These are phyloP conservation scores for Metschnikowia koreensis DNA, from an alignment of 805 yeast genomes.

Conservation along the genomic window DNA sequence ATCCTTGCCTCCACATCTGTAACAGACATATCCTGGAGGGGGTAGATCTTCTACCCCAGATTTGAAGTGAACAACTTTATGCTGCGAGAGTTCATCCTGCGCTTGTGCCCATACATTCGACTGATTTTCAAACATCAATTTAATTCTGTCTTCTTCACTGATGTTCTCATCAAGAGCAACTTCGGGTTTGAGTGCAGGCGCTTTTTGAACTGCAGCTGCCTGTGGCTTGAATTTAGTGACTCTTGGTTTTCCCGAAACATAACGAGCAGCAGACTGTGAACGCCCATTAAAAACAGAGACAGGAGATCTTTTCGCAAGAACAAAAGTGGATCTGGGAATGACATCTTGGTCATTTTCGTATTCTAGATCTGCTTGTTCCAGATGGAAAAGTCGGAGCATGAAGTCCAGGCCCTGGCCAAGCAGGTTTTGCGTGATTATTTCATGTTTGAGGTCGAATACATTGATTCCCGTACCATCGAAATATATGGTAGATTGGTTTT, in stretches of 20 bases:
- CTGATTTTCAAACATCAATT: constrained; percentile 89
- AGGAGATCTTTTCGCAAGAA: constrained; percentile 78
- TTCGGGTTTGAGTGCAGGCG: constrained; percentile 13
- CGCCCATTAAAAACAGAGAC: constrained; percentile 31
- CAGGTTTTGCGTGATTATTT: constrained; percentile 77
- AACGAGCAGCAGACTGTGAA: constrained; percentile 50
- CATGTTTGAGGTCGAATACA: constrained; percentile 90
- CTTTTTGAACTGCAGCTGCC: constrained; percentile 20
- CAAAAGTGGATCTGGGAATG: constrained; percentile 85
- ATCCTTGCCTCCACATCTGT: constrained; percentile 88
- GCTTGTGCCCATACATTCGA: constrained; percentile 94
- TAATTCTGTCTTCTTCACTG: constrained; percentile 84
- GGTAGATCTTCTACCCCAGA: constrained; percentile 68
- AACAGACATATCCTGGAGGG: constrained; percentile 95
- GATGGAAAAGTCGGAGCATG: constrained; percentile 66
- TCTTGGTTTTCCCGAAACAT: constrained; percentile 69
- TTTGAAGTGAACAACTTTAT: constrained; percentile 68
- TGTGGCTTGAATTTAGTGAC: constrained; percentile 43
- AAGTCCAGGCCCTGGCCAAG: constrained; percentile 83
- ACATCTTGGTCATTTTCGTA: constrained; percentile 87
- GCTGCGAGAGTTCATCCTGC: constrained; percentile 85
- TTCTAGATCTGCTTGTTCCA: constrained; percentile 57
- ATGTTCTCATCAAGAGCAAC: constrained; percentile 41
- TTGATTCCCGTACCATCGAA: constrained; percentile 98
- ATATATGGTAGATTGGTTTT: constrained; percentile 68